Conservation (phyloP, 345 rosid genomes). For the Sonneratia alba region DNA sequence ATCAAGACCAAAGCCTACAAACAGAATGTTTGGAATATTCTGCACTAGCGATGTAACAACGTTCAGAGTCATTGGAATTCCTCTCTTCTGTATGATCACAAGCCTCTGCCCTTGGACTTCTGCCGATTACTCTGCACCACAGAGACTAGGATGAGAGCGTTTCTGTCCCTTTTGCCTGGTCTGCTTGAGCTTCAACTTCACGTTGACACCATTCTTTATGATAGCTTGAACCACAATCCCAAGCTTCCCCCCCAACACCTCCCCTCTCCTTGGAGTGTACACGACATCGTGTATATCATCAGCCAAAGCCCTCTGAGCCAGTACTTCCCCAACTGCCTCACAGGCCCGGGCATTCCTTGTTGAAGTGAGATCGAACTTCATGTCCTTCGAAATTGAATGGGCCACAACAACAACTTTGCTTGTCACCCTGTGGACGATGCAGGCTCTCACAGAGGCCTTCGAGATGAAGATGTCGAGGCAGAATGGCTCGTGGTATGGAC, state of each 20-base stretch:
- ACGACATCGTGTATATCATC: constrained; percentile 67
- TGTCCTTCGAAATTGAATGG: constrained; percentile 79
- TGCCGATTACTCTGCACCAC: not conserved
- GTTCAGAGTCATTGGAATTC: not conserved
- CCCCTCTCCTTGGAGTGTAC: constrained; percentile 80
- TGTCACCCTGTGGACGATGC: constrained; percentile 67
- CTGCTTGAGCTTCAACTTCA: constrained; percentile 77
- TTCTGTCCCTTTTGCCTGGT: constrained; percentile 22
- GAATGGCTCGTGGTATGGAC: constrained; percentile 79
- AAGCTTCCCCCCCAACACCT: constrained; percentile 71
- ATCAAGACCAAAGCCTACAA: too few species aligned
- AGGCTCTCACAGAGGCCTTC: constrained; percentile 75
- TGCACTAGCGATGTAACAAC: not conserved
- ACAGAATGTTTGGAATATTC: too few species aligned
- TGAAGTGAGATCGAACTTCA: constrained; percentile 71
- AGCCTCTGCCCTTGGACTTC: not conserved
- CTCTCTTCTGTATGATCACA: not conserved
- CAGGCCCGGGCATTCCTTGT: constrained; percentile 65
- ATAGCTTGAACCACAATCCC: constrained; percentile 66
- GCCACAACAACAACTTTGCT: constrained; percentile 85
- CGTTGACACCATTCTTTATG: constrained; percentile 58
- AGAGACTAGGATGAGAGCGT: not conserved
- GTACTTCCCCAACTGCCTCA: constrained; percentile 54
- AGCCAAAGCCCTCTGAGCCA: constrained; percentile 68
- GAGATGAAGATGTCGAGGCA: constrained; percentile 77